Percentiles rank a stretch among this genome's conserved stretches.
phyloP scores from a whole-genome alignment of 2,329 filamentous ascomycete genomes.

The Penicillium sp. region DNA sequence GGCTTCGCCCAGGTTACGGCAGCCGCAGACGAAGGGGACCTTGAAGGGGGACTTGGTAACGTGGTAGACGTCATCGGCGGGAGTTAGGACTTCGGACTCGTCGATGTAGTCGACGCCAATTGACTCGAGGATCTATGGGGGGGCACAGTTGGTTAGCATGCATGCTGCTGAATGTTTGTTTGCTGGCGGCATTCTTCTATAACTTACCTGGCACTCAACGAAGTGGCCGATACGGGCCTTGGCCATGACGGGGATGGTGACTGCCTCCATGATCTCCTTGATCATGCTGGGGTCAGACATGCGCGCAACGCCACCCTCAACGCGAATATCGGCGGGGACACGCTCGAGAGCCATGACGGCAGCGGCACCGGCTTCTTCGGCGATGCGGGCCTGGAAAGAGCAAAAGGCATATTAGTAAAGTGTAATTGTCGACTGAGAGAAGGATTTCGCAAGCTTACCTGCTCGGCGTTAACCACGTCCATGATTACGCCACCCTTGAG shows the following conservation, averaged over 20 bases:
- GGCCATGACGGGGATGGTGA: slow-evolving; percentile 98
- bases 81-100: slow-evolving; percentile 96
- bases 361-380: slow-evolving; percentile 92
- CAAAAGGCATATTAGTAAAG: not conserved
- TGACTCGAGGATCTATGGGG: slow-evolving; percentile 79
- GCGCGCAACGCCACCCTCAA: slow-evolving; percentile 87
- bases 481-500: slow-evolving; percentile 99
- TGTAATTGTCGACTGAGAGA: not conserved
- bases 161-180: not conserved
- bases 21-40: slow-evolving; percentile 94
- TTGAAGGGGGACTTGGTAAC: slow-evolving; percentile 85
- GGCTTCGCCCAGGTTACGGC: slow-evolving; percentile 91
- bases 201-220: slow-evolving; percentile 81
- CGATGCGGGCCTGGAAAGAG: slow-evolving; percentile 77
- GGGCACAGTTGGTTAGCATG: not conserved
- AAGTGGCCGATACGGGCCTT: slow-evolving; percentile 98
- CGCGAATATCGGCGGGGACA: slow-evolving; percentile 93
- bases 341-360: slow-evolving; percentile 99
- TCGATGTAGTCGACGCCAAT: slow-evolving; percentile 98
- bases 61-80: slow-evolving; percentile 87
- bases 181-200: not conserved
- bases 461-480: slow-evolving; percentile 93
- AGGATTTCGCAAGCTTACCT: slow-evolving; percentile 52
- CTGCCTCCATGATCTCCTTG: slow-evolving; percentile 89
- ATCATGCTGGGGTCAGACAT: slow-evolving; percentile 97